Base-by-base conservation (phyloP, 495 filamentous ascomycete genomes). In the Lichina pygmaea region DNA sequence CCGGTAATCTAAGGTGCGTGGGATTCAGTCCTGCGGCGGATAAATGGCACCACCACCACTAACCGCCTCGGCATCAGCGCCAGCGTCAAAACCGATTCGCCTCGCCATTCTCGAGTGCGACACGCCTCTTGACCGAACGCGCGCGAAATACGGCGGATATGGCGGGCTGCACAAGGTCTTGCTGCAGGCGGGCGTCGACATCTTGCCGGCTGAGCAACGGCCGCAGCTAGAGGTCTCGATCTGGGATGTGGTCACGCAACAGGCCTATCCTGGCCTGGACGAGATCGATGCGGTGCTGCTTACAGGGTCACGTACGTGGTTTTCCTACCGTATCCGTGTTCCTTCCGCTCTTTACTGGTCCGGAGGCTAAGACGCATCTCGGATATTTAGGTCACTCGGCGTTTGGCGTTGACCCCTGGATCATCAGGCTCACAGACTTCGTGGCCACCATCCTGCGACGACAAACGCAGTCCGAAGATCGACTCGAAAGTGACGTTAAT, bases 71-170 rank as follows among this genome's bases (percentile, higher is more conserved):
- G 24, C 24, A 24, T 24, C 24, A 24, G 62, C 55, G 47, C 41
- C 53, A 63, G 24, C 24, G 24, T 24, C 24, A 1, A 24, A 24
- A 8, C 78, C 78, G 17, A 60, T 86, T 51, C 78, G 81, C 46
- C 79, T 93, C 51, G 83, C 83, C 36, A 65, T 92, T 49, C 72
- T 93, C 47, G 81, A 86, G 66, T 75, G 77, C 59, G 84, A 86
- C 60, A 77, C 68, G 6, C 79, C 80, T 2, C 56, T 73, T 12
- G 64, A 66, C 2, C 51, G 58, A 8, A 63, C 69, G 41, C 56
- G 68, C 47, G 61, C 60, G 36, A 75, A 71, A 55, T 86, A 81
- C 58, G 68, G 72, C 31, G 68, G 70, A 38, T 93, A 92, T 55
- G 66, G 69, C 51, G 76, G 73, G 44, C 62, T 91, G 34, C 93